Evolutionary conservation across 2,329 filamentous ascomycete genomes (phyloP).

Genomic region (Ophiostoma populinum): DNA sequence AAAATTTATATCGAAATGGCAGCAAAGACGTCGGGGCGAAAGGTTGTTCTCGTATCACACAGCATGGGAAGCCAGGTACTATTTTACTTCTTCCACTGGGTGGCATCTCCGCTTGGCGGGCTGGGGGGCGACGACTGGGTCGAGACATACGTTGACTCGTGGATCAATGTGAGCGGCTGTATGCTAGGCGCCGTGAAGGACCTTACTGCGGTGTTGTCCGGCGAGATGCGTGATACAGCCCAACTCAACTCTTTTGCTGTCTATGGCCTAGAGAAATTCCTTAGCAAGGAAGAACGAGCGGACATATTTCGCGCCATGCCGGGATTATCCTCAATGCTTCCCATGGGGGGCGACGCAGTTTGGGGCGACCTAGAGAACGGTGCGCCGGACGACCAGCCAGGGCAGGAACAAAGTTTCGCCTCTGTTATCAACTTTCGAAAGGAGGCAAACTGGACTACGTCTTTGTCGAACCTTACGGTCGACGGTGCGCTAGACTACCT

Average conservation of each 20-base stretch:
- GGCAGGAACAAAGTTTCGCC: constrained; percentile 58
- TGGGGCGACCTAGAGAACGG: constrained; percentile 70
- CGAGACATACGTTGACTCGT: constrained; percentile 73
- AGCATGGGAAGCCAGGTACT: constrained; percentile 96
- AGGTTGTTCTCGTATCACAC: constrained; percentile 77
- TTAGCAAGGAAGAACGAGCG: constrained; percentile 75
- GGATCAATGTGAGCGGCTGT: constrained; percentile 97
- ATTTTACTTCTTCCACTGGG: constrained; percentile 65
- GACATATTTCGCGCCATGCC: constrained; percentile 96
- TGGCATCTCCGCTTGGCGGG: constrained; percentile 61
- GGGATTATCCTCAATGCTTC: constrained; percentile 89
- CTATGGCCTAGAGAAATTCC: constrained; percentile 89
- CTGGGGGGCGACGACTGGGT: constrained; percentile 79
- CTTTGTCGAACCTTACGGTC: constrained; percentile 64
- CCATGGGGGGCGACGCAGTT: constrained; percentile 81
- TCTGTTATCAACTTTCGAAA: constrained; percentile 70
- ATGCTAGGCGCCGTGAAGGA: constrained; percentile 94
- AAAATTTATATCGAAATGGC: constrained; percentile 84
- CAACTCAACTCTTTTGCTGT: constrained; percentile 94
- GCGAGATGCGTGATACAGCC: constrained; percentile 96
- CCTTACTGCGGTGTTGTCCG: constrained; percentile 74
- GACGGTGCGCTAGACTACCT: constrained; percentile 62
- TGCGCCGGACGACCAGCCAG: constrained; percentile 72
- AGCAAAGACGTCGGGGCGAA: constrained; percentile 53
- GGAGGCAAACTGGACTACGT: constrained; percentile 43